These are phyloP conservation scores for Talaromyces sp. DNA, from an alignment of 2,329 filamentous ascomycete genomes.

Conservation along the genomic window DNA sequence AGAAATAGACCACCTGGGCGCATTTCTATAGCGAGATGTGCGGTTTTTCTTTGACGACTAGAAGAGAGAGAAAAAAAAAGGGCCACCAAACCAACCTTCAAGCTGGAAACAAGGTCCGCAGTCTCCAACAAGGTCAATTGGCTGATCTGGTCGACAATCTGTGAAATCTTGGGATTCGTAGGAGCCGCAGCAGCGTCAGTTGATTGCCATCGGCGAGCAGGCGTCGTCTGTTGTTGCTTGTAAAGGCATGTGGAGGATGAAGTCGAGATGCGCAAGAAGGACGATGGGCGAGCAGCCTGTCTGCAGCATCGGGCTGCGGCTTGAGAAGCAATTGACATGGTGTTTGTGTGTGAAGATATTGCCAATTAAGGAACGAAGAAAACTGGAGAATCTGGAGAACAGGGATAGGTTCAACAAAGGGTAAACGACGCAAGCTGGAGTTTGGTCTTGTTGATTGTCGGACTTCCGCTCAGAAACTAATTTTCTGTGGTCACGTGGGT, in stretches of 20 bases:
- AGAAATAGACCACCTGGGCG: not conserved
- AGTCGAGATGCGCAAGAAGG: slow-evolving; percentile 32
- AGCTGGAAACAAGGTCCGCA: slow-evolving; percentile 84
- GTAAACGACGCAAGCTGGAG: not conserved
- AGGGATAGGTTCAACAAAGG: not conserved
- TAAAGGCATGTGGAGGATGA: slow-evolving; percentile 36
- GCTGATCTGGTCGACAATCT: slow-evolving; percentile 98
- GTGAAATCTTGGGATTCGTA: slow-evolving; percentile 82
- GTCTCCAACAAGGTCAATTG: slow-evolving; percentile 97
- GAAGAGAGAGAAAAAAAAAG: not conserved
- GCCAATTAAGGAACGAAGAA: not conserved
- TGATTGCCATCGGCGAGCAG: slow-evolving; percentile 77
- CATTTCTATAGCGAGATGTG: not conserved
- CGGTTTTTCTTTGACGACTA: not conserved
- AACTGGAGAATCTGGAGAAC: not conserved
- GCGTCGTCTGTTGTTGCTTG: slow-evolving; percentile 24
- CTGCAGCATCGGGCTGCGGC: slow-evolving; percentile 40
- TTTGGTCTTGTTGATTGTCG: slow-evolving; percentile 7
- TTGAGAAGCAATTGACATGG: slow-evolving; percentile 38
- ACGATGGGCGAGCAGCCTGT: slow-evolving; percentile 36
- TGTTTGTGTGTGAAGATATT: slow-evolving; percentile 11
- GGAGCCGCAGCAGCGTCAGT: slow-evolving; percentile 59
- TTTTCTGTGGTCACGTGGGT: slow-evolving; percentile 14
- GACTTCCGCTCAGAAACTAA: slow-evolving; percentile 13
- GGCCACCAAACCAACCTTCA: slow-evolving; percentile 69